Conservation (phyloP, 2,329 filamentous ascomycete genomes). For the Penicillium corylophilum region DNA sequence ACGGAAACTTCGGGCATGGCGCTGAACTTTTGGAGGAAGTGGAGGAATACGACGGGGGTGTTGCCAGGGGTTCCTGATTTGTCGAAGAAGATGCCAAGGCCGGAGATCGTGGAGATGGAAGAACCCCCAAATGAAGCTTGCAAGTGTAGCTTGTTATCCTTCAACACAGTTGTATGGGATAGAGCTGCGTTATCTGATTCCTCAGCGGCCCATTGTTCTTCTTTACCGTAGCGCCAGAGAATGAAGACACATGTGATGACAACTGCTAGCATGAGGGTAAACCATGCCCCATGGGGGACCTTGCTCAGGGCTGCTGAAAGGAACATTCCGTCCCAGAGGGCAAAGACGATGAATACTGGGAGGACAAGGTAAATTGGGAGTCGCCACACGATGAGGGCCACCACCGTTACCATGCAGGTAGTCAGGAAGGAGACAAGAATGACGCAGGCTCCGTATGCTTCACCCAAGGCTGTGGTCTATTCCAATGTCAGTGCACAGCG, state of each 20-base stretch:
- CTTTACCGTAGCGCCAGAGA: slow-evolving; percentile 77
- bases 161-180: slow-evolving; percentile 29
- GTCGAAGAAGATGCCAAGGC: slow-evolving; percentile 73
- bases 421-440: slow-evolving; percentile 78
- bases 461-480: slow-evolving; percentile 65
- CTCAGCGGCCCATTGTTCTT: slow-evolving; percentile 73
- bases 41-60: slow-evolving; percentile 66
- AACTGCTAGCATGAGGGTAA: slow-evolving; percentile 65
- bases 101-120: slow-evolving; percentile 52
- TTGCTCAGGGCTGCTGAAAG: slow-evolving; percentile 69
- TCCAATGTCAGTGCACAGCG: not conserved
- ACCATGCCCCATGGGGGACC: slow-evolving; percentile 75
- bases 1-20: slow-evolving; percentile 67
- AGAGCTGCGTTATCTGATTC: slow-evolving; percentile 56
- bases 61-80: slow-evolving; percentile 62
- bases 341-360: slow-evolving; percentile 58
- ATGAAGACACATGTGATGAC: slow-evolving; percentile 66
- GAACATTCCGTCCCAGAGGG: slow-evolving; percentile 67
- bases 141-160: not conserved
- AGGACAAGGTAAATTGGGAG: slow-evolving; percentile 60
- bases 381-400: slow-evolving; percentile 71
- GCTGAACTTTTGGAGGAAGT: slow-evolving; percentile 71
- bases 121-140: slow-evolving; percentile 35
- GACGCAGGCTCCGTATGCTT: slow-evolving; percentile 77
- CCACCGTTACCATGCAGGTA: slow-evolving; percentile 70